Conservation (phyloP, 2,329 filamentous ascomycete species). For the Curvularia lunata region DNA sequence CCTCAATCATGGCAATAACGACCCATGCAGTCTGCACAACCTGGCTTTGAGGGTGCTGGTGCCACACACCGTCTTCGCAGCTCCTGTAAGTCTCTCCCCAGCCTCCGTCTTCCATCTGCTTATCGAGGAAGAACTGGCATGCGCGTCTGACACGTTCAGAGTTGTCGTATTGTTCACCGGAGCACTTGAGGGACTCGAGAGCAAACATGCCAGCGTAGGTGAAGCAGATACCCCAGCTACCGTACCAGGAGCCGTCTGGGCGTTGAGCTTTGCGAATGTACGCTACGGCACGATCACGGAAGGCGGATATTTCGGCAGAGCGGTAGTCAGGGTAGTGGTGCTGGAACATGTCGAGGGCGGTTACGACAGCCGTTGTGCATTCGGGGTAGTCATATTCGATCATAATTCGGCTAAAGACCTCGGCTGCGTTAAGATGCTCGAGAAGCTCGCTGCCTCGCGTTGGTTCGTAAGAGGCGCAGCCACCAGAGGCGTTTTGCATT, state of each 20-base stretch:
- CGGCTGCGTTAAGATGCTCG: conserved; percentile 90
- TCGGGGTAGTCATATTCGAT: conserved; percentile 98
- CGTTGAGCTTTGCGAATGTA: conserved; percentile 85
- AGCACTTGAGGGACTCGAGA: conserved; percentile 79
- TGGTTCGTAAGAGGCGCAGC: conserved; percentile 88
- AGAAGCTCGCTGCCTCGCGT: conserved; percentile 77
- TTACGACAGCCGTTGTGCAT: conserved; percentile 94
- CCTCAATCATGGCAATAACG: conserved; percentile 79
- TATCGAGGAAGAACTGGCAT: conserved; percentile 84
- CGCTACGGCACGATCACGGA: conserved; percentile 74
- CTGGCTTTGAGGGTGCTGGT: conserved; percentile 79
- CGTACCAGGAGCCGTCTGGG: conserved; percentile 93
- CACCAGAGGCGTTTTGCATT: conserved; percentile 87
- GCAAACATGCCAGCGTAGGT: conserved; percentile 98
- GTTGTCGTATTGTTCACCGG: conserved; percentile 81
- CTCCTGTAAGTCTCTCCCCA: conserved; percentile 96
- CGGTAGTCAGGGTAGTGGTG: conserved; percentile 84
- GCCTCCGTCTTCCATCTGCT: conserved; percentile 86
- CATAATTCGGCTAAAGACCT: conserved; percentile 98
- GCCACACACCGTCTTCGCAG: conserved; percentile 77
- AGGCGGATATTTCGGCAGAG: conserved; percentile 71
- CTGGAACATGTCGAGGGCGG: conserved; percentile 81
- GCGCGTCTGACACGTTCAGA: conserved; percentile 73
- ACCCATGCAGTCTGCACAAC: conserved; percentile 97
- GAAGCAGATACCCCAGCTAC: conserved; percentile 97